Evolutionary conservation across 2,329 filamentous ascomycete genomes (phyloP).

Genomic region (Hypoxylon sp.): DNA sequence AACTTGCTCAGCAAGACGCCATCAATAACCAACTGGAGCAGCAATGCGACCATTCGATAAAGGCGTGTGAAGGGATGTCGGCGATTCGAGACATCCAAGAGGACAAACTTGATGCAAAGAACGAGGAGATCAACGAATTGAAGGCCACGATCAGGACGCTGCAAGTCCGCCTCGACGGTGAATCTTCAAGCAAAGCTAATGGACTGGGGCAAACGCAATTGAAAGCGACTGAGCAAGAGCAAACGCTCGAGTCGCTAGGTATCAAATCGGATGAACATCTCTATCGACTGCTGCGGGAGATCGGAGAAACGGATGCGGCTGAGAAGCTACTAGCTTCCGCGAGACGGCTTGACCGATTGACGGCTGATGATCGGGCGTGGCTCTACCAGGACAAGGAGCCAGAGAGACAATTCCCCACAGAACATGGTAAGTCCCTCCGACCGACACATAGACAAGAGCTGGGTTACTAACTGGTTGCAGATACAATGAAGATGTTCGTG

Average conservation of each 20-base stretch:
- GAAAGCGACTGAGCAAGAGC: not conserved
- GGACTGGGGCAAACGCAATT: not conserved
- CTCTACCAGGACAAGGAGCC: not conserved
- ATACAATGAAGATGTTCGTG: not conserved
- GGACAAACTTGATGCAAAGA: not conserved
- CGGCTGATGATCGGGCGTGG: not conserved
- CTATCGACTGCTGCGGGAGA: not conserved
- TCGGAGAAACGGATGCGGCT: not conserved
- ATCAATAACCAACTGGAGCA: not conserved
- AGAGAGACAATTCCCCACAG: not conserved
- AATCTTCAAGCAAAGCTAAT: not conserved
- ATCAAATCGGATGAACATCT: not conserved
- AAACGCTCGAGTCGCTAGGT: not conserved
- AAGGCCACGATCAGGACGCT: not conserved
- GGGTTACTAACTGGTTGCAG: not conserved
- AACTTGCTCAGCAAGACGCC: not conserved
- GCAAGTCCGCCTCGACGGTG: not conserved
- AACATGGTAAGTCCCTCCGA: not conserved
- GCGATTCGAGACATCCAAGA: not conserved
- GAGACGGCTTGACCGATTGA: not conserved
- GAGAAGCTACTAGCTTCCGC: not conserved
- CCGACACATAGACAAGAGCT: not conserved
- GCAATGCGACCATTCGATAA: not conserved
- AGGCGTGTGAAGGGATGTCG: not conserved
- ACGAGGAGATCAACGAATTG: not conserved